phyloP scores from a whole-genome alignment of 1,284 basidiomycete genomes.

The Boletus semigastroideus region DNA sequence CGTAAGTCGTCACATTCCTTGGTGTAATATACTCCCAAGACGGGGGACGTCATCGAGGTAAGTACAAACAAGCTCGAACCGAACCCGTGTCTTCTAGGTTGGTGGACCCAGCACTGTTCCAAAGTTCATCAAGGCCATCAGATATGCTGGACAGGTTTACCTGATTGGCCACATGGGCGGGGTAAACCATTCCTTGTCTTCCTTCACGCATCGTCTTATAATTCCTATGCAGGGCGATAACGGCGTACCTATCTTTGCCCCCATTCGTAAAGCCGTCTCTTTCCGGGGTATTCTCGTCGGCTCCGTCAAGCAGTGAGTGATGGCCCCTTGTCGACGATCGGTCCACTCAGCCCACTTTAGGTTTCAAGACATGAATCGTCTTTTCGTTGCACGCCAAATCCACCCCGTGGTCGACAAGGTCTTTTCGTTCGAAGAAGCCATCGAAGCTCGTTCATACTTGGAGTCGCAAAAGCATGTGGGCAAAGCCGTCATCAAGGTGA shows the following conservation, averaged over 20 bases:
- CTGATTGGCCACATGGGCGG: conserved; percentile 48
- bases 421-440: conserved; percentile 47
- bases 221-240: conserved; percentile 6
- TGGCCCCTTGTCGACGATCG: neutral
- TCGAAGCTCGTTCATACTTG: conserved; percentile 45
- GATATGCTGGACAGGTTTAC: conserved; percentile 46
- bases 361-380: conserved; percentile 47
- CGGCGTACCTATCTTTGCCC: conserved; percentile 37
- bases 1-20: conserved; percentile 6
- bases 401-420: conserved; percentile 50
- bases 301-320: conserved; percentile 34
- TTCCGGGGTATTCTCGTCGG: conserved; percentile 42
- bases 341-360: conserved; percentile 19
- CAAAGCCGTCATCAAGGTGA: conserved; percentile 48
- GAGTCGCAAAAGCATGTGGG: conserved; percentile 46
- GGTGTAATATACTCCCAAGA: conserved; percentile 19
- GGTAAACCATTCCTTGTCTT: conserved; percentile 27
- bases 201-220: neutral
- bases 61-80: neutral
- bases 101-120: conserved; percentile 52
- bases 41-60: conserved; percentile 56
- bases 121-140: conserved; percentile 43
- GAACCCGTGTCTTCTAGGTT: conserved; percentile 30
- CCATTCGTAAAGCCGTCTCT: conserved; percentile 24
- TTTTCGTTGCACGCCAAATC: conserved; percentile 42